Evolutionary conservation across 1,139 yeast genomes (phyloP).

Genomic region (Debaryomyces singareniensis): DNA sequence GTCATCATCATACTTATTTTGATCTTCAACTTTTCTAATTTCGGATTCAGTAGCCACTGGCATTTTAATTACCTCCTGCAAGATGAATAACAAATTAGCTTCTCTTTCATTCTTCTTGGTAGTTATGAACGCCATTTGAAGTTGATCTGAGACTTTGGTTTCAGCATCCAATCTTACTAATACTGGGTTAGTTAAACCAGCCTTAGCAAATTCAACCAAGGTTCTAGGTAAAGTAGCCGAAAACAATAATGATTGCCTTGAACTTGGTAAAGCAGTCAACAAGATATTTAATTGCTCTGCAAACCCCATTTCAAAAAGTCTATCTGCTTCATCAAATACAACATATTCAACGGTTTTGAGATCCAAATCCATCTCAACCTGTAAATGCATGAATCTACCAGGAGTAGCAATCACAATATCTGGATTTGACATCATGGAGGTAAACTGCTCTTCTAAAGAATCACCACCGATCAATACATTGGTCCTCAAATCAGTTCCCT

Average conservation of each 20-base stretch:
- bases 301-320: slow-evolving; percentile 95
- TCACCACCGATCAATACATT: slow-evolving; percentile 93
- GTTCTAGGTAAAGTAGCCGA: slow-evolving; percentile 94
- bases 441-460: slow-evolving; percentile 90
- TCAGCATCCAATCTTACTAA: slow-evolving; percentile 91
- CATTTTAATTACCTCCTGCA: slow-evolving; percentile 81
- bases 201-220: slow-evolving; percentile 93
- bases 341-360: slow-evolving; percentile 79
- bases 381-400: slow-evolving; percentile 91
- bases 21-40: slow-evolving; percentile 43
- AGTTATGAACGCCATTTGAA: slow-evolving; percentile 84
- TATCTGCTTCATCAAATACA: slow-evolving; percentile 97
- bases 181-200: slow-evolving; percentile 88
- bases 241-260: slow-evolving; percentile 81
- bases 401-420: slow-evolving; percentile 97
- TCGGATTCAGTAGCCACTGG: slow-evolving; percentile 72
- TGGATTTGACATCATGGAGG: slow-evolving; percentile 88
- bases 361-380: slow-evolving; percentile 90
- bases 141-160: slow-evolving; percentile 77
- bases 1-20: slow-evolving; percentile 39
- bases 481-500: slow-evolving; percentile 77
- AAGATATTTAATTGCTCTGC: slow-evolving; percentile 91
- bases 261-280: slow-evolving; percentile 72
- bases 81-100: slow-evolving; percentile 67
- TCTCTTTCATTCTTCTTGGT: slow-evolving; percentile 85